Evolutionary conservation across 768 basidiomycete genomes (phyloP), one percentile per base, ranked within the genome.

Genomic region (Cystobasidium tubakii): DNA sequence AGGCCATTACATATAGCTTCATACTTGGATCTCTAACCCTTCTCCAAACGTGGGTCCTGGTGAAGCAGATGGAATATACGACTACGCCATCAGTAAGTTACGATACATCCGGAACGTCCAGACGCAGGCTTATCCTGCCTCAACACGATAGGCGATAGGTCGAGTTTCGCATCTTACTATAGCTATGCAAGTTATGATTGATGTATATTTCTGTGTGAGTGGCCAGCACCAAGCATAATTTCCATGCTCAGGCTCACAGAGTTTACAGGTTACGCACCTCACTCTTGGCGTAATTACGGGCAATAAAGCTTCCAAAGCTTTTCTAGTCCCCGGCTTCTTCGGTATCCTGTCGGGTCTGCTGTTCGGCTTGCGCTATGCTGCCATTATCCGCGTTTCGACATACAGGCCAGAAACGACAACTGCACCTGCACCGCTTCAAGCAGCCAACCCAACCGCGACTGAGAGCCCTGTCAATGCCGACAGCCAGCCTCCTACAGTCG

Each of bases 291-390:
- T 36, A 39, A 39, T 73, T n/a, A 33, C 73, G 44, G 70, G 71
- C 36, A 75, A 74, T 7, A 74, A 75, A n/a, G 63, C 78, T 1
- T 75, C 78, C 9, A 33, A 73, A 7, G 75, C 79, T 1, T 62
- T 78, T 15, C 74, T 78, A 54, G 60, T 73, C 6, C 72, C 74
- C 1, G 65, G 74, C 0, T 79, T 79, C 75, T 66, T 79, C 54
- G 72, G 76, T 9, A 72, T 75, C 74, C 50, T 79, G 23, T 72
- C 74, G 2, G 75, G 75, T 33, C 46, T 78, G 44, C 64, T 77
- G 2, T 79, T 79, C 70, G 79, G 79, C 21, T 69, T 77, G 54
- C 75, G 78, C 1, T 78, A 77, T 64, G 73, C 77, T 12, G 65
- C 76, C 31, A 36, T 66, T 29, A 78, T 79, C 33, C 70, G 78